Conservation (phyloP, 148 eudicot species). For the Cornus suecica region DNA sequence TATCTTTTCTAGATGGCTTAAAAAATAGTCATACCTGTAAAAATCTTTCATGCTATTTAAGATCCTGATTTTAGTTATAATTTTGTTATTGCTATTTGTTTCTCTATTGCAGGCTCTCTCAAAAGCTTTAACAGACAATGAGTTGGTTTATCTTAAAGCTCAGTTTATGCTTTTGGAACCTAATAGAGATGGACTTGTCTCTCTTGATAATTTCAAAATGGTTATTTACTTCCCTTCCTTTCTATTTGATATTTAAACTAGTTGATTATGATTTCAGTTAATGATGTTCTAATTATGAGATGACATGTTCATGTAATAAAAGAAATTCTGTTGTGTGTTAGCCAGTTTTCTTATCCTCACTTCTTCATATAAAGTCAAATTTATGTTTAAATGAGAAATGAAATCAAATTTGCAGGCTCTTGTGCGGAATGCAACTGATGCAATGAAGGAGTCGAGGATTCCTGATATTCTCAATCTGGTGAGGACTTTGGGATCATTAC, state of each 20-base stretch:
- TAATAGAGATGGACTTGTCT: constrained; percentile 32
- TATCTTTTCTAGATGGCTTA: neutral
- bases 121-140: constrained; percentile 70
- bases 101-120: constrained; percentile 47
- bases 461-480: constrained; percentile 57
- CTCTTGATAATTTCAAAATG: constrained; percentile 38
- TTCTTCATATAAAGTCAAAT: neutral
- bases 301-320: neutral
- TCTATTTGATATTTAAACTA: neutral
- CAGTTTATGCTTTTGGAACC: constrained; percentile 48
- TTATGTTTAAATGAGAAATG: neutral
- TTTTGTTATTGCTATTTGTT: constrained; percentile 4
- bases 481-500: constrained; percentile 1
- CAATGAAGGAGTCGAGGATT: constrained; percentile 67
- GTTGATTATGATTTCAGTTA: too few relatives aligned
- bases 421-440: constrained; percentile 51
- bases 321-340: neutral
- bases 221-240: constrained; percentile 18
- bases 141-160: constrained; percentile 52
- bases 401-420: constrained; percentile 49
- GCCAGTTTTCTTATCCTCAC: neutral
- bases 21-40: neutral
- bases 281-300: neutral
- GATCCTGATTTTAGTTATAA: neutral
- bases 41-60: neutral